Conservation (phyloP, 2,329 filamentous ascomycete species). For the Botrytis aclada region DNA sequence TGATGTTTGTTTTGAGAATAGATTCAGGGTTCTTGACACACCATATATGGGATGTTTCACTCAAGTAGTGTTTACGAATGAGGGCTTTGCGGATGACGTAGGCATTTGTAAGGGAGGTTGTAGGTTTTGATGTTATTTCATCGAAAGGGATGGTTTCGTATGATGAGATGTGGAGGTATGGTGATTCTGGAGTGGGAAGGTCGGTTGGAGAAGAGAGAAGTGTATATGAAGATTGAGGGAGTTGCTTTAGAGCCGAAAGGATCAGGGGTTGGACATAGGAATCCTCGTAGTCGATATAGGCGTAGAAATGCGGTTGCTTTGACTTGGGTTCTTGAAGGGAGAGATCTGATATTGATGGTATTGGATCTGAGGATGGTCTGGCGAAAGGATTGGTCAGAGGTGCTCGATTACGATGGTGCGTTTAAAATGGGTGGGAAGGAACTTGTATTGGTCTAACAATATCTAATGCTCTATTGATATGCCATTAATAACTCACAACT, state of each 20-base stretch:
- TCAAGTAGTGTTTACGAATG: conserved; percentile 93
- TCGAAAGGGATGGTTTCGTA: conserved; percentile 90
- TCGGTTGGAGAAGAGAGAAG: conserved; percentile 51
- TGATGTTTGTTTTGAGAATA: conserved; percentile 66
- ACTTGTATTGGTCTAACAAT: conserved; percentile 37
- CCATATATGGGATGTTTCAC: conserved; percentile 81
- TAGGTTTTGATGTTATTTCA: conserved; percentile 60
- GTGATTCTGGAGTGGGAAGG: conserved; percentile 25
- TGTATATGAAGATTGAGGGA: conserved; percentile 55
- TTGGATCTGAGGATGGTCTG: conserved; percentile 21
- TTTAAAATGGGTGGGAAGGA: conserved; percentile 3
- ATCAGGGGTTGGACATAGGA: conserved; percentile 86
- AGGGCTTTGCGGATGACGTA: conserved; percentile 96
- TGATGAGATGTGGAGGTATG: conserved; percentile 68
- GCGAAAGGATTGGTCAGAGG: conserved; percentile 18
- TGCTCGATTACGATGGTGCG: conserved; percentile 12
- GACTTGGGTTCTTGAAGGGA: conserved; percentile 30
- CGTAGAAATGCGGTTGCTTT: conserved; percentile 53
- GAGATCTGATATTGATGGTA: conserved; percentile 25
- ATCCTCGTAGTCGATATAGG: conserved; percentile 81
- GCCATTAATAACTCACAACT: conserved; percentile 63
- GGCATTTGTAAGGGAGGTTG: conserved; percentile 71
- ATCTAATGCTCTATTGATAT: conserved; percentile 37
- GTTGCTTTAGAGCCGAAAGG: conserved; percentile 63
- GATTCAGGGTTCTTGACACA: conserved; percentile 76